These are phyloP conservation scores for Umbelopsis sp. DNA, from an alignment of 192 early-diverging fungal genomes.

Conservation along the genomic window DNA sequence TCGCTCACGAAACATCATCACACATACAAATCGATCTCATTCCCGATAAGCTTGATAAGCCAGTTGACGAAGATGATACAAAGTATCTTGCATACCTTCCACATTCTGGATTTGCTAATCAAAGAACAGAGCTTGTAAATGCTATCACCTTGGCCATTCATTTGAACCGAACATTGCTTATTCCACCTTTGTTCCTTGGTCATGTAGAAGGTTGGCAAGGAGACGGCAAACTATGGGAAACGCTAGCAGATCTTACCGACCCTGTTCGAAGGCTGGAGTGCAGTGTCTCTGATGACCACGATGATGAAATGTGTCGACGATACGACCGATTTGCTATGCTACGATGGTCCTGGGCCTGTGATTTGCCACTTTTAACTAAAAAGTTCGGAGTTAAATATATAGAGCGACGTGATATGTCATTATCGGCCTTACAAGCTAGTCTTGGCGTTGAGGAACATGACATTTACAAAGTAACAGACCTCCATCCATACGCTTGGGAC, in stretches of 20 bases:
- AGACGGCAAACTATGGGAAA: slow-evolving; percentile 4
- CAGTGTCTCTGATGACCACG: not conserved
- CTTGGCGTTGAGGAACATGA: not conserved
- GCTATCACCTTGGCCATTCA: slow-evolving; percentile 41
- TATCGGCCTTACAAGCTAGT: not conserved
- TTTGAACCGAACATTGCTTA: slow-evolving; percentile 45
- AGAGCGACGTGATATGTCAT: slow-evolving; percentile 4
- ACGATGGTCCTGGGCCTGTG: slow-evolving; percentile 5
- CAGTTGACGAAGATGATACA: slow-evolving; percentile 3
- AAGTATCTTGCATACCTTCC: slow-evolving; percentile 45
- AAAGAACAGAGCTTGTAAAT: slow-evolving; percentile 45
- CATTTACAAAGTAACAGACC: not conserved
- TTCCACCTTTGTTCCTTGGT: slow-evolving; percentile 42
- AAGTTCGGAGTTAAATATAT: not conserved
- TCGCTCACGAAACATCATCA: not conserved
- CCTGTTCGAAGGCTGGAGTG: not conserved
- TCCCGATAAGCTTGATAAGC: not conserved
- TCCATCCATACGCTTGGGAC: slow-evolving; percentile 5
- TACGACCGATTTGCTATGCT: slow-evolving; percentile 5
- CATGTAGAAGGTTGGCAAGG: slow-evolving; percentile 22
- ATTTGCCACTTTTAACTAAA: not conserved
- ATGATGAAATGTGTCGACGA: not conserved
- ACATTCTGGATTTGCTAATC: slow-evolving; percentile 53
- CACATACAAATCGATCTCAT: not conserved
- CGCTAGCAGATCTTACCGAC: not conserved